Conservation (phyloP, 2,329 filamentous ascomycete genomes). For the Mycogone perniciosa region DNA sequence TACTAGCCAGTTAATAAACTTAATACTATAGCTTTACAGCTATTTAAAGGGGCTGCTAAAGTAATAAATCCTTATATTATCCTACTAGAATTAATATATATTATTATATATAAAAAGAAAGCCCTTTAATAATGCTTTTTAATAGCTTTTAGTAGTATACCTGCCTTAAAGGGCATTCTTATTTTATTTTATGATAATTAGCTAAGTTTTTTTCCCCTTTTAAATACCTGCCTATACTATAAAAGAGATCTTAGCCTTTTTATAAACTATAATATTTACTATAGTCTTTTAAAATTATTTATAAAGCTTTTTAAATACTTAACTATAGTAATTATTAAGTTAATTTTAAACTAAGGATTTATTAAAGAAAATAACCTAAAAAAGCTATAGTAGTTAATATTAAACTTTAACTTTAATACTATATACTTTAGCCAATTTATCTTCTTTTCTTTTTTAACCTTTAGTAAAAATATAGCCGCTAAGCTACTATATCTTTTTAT, state of each 20-base stretch:
- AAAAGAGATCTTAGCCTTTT: background rate
- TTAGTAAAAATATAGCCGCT: background rate
- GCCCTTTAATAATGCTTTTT: no score
- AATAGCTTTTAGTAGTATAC: background rate
- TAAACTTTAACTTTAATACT: background rate
- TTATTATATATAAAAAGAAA: no score
- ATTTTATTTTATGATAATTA: background rate
- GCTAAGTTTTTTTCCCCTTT: background rate
- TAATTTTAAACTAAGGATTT: background rate
- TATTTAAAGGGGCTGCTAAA: no score
- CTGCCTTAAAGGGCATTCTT: background rate
- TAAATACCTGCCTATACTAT: background rate
- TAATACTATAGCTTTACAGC: no score
- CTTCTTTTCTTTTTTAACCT: background rate
- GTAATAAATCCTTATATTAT: no score
- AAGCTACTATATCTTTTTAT: background rate
- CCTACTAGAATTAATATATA: no score
- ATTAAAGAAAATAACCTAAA: slow-evolving; percentile 1
- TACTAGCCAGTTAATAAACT: no score
- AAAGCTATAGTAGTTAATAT: background rate
- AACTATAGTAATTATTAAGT: background rate
- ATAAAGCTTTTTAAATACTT: background rate
- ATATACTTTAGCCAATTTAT: background rate
- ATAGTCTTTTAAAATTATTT: background rate
- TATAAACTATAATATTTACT: background rate